Evolutionary conservation across 345 rosid species (phyloP).

Genomic region (Moringa oleifera): DNA sequence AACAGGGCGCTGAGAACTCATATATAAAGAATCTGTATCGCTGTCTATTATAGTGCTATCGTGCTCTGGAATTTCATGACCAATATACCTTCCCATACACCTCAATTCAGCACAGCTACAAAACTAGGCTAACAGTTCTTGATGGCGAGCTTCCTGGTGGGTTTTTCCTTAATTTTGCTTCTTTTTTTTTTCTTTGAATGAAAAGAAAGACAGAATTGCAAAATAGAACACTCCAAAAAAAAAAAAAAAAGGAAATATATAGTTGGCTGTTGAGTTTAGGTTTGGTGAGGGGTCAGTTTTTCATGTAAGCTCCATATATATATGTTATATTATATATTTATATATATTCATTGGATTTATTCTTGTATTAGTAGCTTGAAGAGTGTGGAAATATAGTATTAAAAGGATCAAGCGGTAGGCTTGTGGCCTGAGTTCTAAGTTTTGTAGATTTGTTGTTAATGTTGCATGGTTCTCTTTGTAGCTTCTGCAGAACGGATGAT

Average conservation of each 20-base stretch:
- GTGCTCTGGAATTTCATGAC: conserved; percentile 24
- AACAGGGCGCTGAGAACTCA: conserved; percentile 58
- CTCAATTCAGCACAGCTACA: conserved; percentile 28
- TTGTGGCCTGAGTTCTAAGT: conserved; percentile 20
- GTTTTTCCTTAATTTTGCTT: conserved; percentile 19
- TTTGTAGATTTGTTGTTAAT: conserved; percentile 28
- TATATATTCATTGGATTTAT: conserved; percentile 61
- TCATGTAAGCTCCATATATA: conserved; percentile 33
- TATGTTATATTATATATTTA: no score
- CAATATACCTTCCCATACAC: conserved; percentile 28
- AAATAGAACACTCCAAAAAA: conserved; percentile 15
- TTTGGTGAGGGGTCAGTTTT: conserved; percentile 40
- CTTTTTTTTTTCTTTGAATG: conserved; percentile 16
- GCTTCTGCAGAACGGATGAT: no score
- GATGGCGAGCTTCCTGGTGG: conserved; percentile 42
- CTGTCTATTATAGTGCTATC: not conserved
- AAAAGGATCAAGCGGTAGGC: conserved; percentile 2
- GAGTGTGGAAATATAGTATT: conserved; percentile 26
- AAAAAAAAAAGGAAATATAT: conserved; percentile 20
- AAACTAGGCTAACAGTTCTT: conserved; percentile 45
- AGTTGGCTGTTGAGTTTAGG: conserved; percentile 33
- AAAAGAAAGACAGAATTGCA: conserved; percentile 12
- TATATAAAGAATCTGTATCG: conserved; percentile 8
- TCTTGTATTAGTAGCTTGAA: conserved; percentile 41
- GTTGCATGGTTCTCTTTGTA: conserved; percentile 7